phyloP scores from a whole-genome alignment of 2,329 filamentous ascomycete genomes.

The Pyrenophora graminea region DNA sequence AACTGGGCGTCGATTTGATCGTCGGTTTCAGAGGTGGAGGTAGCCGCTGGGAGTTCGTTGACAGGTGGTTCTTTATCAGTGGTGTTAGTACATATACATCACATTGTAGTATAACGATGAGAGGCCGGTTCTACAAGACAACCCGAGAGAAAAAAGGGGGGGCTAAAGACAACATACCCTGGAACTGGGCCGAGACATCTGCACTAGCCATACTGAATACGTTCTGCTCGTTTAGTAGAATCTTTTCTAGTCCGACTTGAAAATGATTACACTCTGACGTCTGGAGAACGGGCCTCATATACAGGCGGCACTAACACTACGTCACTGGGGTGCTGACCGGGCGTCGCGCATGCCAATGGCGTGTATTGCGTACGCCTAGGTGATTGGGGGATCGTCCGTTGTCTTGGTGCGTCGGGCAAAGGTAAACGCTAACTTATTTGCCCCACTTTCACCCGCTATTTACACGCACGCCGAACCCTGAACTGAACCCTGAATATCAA shows the following conservation, averaged over 20 bases:
- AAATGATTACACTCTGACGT: not conserved
- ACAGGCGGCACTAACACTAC: constrained; percentile 7
- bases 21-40: not conserved
- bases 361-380: constrained; percentile 14
- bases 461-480: not conserved
- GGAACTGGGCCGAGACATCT: constrained; percentile 11
- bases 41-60: constrained; percentile 2
- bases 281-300: constrained; percentile 2
- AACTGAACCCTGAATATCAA: constrained; percentile 12
- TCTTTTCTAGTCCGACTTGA: not conserved
- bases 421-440: not conserved
- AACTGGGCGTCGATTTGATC: constrained; percentile 8
- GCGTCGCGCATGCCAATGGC: not conserved
- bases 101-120: not conserved
- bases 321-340: constrained; percentile 15
- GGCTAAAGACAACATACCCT: constrained; percentile 1
- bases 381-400: constrained; percentile 7
- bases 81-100: not conserved
- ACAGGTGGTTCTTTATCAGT: constrained; percentile 7
- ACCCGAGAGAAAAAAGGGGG: too few species aligned
- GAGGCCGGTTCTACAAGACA: too few species aligned
- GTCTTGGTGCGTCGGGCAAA: not conserved
- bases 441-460: constrained; percentile 7
- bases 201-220: constrained; percentile 5
- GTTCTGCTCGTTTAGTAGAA: not conserved